phyloP scores from a whole-genome alignment of 2,329 filamentous ascomycete species.

The Chaetomium olivaceum region DNA sequence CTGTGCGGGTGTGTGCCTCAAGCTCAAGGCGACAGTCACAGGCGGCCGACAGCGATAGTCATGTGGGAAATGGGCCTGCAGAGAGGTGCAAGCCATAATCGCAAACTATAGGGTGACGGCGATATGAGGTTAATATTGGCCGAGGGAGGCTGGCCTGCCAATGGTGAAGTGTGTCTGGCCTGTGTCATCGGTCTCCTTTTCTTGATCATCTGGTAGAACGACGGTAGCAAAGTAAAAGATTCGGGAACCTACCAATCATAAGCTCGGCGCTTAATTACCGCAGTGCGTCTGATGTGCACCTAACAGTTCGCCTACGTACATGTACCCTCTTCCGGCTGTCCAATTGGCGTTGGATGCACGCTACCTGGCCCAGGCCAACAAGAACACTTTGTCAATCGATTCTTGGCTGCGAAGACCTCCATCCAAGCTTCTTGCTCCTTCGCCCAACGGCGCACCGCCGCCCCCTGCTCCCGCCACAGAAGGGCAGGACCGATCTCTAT shows the following conservation, averaged over 20 bases:
- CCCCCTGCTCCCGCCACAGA: neutral
- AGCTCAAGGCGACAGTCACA: neutral
- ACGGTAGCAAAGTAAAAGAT: neutral
- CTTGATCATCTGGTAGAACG: neutral
- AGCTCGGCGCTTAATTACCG: neutral
- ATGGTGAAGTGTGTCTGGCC: neutral
- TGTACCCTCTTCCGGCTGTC: neutral
- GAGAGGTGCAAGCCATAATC: neutral
- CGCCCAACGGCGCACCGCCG: slow-evolving; percentile 2
- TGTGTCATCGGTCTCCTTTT: neutral
- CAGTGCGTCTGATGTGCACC: neutral
- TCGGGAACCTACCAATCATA: neutral
- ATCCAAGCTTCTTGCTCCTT: slow-evolving; percentile 2
- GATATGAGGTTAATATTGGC: neutral
- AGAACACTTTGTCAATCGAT: neutral
- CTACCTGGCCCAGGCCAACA: neutral
- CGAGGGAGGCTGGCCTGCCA: neutral
- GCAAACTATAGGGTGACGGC: neutral
- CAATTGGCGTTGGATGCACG: neutral
- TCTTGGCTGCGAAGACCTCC: neutral
- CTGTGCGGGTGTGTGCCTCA: neutral
- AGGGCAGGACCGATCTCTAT: neutral
- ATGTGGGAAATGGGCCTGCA: neutral
- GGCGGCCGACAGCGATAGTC: neutral
- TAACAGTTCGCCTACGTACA: neutral